Evolutionary conservation across 2,329 filamentous ascomycete genomes (phyloP).

Genomic region (Fusarium nurragi): DNA sequence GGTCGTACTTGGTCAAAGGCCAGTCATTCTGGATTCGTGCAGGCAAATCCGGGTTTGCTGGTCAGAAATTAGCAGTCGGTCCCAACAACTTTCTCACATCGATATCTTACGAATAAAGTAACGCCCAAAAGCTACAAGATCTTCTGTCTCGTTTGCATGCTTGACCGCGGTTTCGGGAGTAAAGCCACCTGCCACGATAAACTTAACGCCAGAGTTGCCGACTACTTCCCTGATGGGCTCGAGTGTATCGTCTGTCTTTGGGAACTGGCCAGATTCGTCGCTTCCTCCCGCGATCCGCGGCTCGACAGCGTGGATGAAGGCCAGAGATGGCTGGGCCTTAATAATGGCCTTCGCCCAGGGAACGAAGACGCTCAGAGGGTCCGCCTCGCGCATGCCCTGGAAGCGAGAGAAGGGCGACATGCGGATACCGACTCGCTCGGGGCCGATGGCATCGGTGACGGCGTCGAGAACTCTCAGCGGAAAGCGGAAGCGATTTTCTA

Average conservation of each 20-base stretch:
- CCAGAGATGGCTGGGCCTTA: conserved; percentile 63
- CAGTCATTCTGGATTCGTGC: conserved; percentile 40
- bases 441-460: conserved; percentile 58
- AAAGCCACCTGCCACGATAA: conserved; percentile 51
- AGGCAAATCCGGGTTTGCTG: conserved; percentile 41
- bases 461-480: conserved; percentile 59
- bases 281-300: conserved; percentile 58
- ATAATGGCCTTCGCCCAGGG: conserved; percentile 67
- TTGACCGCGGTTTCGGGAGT: conserved; percentile 42
- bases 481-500: conserved; percentile 64
- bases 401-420: conserved; percentile 69
- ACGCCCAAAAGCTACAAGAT: conserved; percentile 49
- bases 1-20: conserved; percentile 37
- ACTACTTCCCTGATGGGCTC: conserved; percentile 48
- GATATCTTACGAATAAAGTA: conserved; percentile 43
- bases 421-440: conserved; percentile 64
- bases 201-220: conserved; percentile 34
- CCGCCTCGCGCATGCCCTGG: conserved; percentile 70
- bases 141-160: conserved; percentile 47
- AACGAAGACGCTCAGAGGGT: conserved; percentile 57
- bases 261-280: conserved; percentile 44
- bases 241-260: conserved; percentile 49
- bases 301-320: conserved; percentile 71
- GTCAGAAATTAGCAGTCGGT: conserved; percentile 5
- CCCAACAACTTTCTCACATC: not conserved